These are phyloP conservation scores for Scutellaria barbata DNA, from an alignment of 257 asterid genomes.

Conservation along the genomic window DNA sequence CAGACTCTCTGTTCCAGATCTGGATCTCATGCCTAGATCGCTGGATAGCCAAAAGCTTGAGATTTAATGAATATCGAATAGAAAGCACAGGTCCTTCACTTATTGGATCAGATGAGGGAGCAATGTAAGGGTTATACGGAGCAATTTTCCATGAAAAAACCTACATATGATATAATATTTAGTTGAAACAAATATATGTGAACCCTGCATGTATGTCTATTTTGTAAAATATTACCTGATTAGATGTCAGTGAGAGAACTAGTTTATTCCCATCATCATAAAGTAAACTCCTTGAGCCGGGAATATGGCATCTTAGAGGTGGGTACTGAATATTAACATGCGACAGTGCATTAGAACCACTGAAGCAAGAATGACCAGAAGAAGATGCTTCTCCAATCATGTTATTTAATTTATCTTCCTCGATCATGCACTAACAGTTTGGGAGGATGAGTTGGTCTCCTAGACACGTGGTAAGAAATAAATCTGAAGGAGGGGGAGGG, in stretches of 20 bases:
- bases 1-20: slow-evolving; percentile 77
- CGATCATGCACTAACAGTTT: slow-evolving; percentile 31
- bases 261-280: slow-evolving; percentile 87
- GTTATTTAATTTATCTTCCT: slow-evolving; percentile 37
- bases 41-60: slow-evolving; percentile 83
- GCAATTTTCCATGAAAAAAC: slow-evolving; percentile 82
- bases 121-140: slow-evolving; percentile 70
- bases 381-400: slow-evolving; percentile 75
- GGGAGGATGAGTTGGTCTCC: slow-evolving; percentile 22
- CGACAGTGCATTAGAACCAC: slow-evolving; percentile 84
- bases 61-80: slow-evolving; percentile 82
- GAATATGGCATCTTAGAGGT: slow-evolving; percentile 68
- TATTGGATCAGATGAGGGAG: slow-evolving; percentile 72
- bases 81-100: slow-evolving; percentile 82
- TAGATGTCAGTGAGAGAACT: slow-evolving; percentile 67
- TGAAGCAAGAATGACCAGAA: slow-evolving; percentile 58
- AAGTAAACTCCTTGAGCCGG: slow-evolving; percentile 65
- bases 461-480: slow-evolving; percentile 26
- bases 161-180: slow-evolving; percentile 45
- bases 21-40: slow-evolving; percentile 82
- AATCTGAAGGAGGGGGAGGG: not conserved
- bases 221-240: slow-evolving; percentile 56
- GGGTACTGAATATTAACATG: slow-evolving; percentile 83
- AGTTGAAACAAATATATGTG: slow-evolving; percentile 34
- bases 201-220: slow-evolving; percentile 7